Percentiles rank a stretch among this genome's conserved stretches.
phyloP scores from a whole-genome alignment of 148 eudicot species.

The Chenopodium berlandieri region DNA sequence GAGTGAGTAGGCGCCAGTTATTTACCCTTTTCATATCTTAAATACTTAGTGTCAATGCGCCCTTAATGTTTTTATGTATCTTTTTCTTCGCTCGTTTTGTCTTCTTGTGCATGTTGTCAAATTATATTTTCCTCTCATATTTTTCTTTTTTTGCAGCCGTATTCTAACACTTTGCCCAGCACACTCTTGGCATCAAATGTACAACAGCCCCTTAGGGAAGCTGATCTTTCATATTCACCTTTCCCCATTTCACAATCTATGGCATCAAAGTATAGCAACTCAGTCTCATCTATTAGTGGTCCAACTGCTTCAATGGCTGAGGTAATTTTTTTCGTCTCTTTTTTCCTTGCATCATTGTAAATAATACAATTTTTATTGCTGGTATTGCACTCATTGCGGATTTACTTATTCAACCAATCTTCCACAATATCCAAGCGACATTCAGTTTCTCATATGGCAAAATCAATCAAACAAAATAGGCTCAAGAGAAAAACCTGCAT shows the following conservation, averaged over 20 bases:
- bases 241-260: slow-evolving; percentile 62
- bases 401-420: not conserved
- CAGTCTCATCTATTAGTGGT: slow-evolving; percentile 55
- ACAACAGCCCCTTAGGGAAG: slow-evolving; percentile 67
- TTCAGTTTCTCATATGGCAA: not conserved
- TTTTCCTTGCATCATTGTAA: not conserved
- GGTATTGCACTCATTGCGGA: not conserved
- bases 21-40: not conserved
- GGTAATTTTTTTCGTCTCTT: slow-evolving; percentile 38
- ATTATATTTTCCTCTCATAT: not conserved
- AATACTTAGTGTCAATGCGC: not conserved
- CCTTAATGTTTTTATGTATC: not conserved
- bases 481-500: no score
- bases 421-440: not conserved
- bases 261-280: slow-evolving; percentile 54
- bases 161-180: slow-evolving; percentile 60
- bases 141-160: slow-evolving; percentile 45
- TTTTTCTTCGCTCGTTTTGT: not conserved
- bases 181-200: slow-evolving; percentile 60
- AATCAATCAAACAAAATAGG: no score
- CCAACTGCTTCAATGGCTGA: slow-evolving; percentile 73
- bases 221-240: slow-evolving; percentile 71
- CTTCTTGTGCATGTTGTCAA: not conserved
- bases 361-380: not conserved
- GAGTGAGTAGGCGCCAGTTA: not conserved